phyloP scores from a whole-genome alignment of 2,329 filamentous ascomycete species.

The Arthrinium phaeospermum region DNA sequence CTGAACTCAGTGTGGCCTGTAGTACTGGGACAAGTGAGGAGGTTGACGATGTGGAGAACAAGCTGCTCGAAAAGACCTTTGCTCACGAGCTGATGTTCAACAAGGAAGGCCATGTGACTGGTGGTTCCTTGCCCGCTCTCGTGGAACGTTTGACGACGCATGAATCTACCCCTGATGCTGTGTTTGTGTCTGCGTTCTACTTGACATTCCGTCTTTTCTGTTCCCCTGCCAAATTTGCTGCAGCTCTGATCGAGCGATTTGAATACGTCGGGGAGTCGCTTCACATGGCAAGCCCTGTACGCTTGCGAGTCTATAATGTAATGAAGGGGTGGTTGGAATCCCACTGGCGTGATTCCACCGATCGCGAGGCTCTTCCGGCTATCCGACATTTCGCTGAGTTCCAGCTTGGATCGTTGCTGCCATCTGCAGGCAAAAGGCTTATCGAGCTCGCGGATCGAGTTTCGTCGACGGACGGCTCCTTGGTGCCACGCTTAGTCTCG shows the following conservation, averaged over 20 bases:
- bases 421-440: conserved; percentile 80
- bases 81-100: conserved; percentile 92
- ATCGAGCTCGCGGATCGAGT: conserved; percentile 82
- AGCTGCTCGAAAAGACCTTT: conserved; percentile 88
- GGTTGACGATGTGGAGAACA: conserved; percentile 78
- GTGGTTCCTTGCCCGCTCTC: conserved; percentile 85
- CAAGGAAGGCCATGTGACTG: conserved; percentile 93
- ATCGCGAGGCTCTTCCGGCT: conserved; percentile 74
- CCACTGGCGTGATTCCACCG: conserved; percentile 86
- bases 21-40: conserved; percentile 76
- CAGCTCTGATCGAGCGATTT: conserved; percentile 87
- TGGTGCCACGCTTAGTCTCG: conserved; percentile 83
- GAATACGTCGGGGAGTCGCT: conserved; percentile 85
- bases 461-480: conserved; percentile 70
- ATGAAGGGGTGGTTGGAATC: conserved; percentile 98
- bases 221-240: conserved; percentile 77
- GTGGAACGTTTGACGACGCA: conserved; percentile 95
- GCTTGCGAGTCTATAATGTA: conserved; percentile 90
- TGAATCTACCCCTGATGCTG: conserved; percentile 87
- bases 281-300: conserved; percentile 77
- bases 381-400: conserved; percentile 82
- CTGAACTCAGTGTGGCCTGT: conserved; percentile 70
- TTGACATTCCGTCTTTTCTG: conserved; percentile 95
- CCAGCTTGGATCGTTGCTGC: conserved; percentile 71
- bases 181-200: conserved; percentile 94